Conservation (phyloP, 1,284 basidiomycete genomes). For the Ganoderma resinaceum region DNA sequence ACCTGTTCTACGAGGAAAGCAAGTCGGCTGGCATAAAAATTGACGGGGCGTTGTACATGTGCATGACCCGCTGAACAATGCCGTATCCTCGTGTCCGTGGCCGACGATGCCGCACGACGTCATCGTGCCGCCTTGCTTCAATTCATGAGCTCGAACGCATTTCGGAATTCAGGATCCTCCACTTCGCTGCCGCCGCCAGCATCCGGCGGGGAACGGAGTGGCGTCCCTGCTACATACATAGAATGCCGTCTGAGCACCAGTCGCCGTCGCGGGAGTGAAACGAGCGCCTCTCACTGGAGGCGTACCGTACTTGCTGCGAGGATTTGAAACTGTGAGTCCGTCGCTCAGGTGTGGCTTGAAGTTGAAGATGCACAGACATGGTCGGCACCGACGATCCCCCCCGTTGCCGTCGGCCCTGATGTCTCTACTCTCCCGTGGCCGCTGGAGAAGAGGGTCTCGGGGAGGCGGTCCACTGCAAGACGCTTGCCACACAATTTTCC, state of each 20-base stretch:
- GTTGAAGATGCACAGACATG: neutral
- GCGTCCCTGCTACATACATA: neutral
- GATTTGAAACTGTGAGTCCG: neutral
- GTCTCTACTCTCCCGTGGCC: neutral
- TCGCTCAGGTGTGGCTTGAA: neutral
- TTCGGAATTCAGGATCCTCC: constrained; percentile 1
- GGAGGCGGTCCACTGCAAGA: neutral
- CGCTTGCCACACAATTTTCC: neutral
- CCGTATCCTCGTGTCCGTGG: no score
- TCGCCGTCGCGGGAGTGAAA: neutral
- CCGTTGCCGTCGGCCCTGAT: neutral
- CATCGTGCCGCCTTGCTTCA: neutral
- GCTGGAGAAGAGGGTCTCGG: neutral
- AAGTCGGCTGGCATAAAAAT: neutral
- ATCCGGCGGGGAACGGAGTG: neutral
- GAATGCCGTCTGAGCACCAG: neutral
- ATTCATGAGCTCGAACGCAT: neutral
- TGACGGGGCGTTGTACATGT: neutral
- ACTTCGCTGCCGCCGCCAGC: neutral
- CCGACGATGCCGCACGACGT: neutral
- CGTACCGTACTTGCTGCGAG: neutral
- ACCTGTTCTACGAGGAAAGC: neutral
- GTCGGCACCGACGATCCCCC: neutral
- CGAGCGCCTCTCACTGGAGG: neutral
- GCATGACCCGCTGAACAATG: neutral